Base-by-base conservation (phyloP, 2,329 filamentous ascomycete species). In the Diplodia corticola region DNA sequence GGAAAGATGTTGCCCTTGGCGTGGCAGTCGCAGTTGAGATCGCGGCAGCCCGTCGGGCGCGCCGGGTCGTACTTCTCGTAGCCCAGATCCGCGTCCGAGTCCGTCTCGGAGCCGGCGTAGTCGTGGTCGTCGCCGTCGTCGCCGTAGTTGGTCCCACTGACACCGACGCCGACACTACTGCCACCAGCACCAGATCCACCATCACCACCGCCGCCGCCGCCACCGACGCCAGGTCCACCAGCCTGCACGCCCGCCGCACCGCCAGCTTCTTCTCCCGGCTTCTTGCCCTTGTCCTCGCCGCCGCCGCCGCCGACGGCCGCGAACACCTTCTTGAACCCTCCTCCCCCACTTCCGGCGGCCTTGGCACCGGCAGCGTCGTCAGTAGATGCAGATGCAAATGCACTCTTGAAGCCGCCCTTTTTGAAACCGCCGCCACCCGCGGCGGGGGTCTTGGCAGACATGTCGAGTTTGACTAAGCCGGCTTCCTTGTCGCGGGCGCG, bases 341-440 rank as follows among this genome's bases (percentile, higher is more conserved):
- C 63, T 3, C 40, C 40, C 6, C 37, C 37, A 17, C 40, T 13
- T 3, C 40, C 40, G 6, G 17, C 40, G 17, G 6, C n/a, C 63
- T 59, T 59, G 4, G 50, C 12, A 75, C 73, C 4, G 17, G 40
- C 17, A 20, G 3, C 40, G 2, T 12, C 30, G 10, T 13, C 30
- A 33, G 1, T 10, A 7, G 30, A 7, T 2, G 6, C 30, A 33
- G 30, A 13, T 3, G 30, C 30, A 20, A 65, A 91, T 1, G 90
- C 90, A 72, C 88, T 90, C 79, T 92, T 93, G 77, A 93, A 93
- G 0, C 91, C 91, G 1, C 89, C 89, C 74, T 94, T 95, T 79
- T 93, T 91, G 71, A 89, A 88, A 0, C 87, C 85, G 0, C 80
- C 79, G 1, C 70, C 70, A 22, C 63, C 20, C 69, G 12, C 70